Base-by-base conservation (phyloP, 129 eudicot species). In the Flaveria linearis region DNA sequence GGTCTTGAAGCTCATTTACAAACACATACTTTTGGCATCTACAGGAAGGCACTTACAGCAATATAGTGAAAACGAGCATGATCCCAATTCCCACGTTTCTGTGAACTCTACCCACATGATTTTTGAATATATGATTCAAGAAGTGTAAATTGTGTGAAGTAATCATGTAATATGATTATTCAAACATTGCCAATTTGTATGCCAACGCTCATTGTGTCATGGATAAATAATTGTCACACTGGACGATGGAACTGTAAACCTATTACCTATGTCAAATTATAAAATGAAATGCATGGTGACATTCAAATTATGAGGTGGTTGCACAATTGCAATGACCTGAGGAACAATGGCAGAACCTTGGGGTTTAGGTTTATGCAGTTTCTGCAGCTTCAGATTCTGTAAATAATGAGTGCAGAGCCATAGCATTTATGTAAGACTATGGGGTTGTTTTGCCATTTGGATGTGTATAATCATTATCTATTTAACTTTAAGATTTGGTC, bases 11-110 rank as follows among this genome's bases (percentile, higher is more conserved):
- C 52, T 56, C 43, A 14, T 82, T 73, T 81, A 73, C 73, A 11
- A 65, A 53, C 70, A 63, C 74, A 71, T 77, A 30, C 69, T 69
- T 80, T 13, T 82, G 74, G 16, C 33, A 15, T 84, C 53, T 77
- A 77, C 89, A 89, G 91, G 91, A 55, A 80, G 61, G 74, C 64
- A 67, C 63, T 52, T 80, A 66, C 69, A 18, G 68, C 67, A 61
- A n/a, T 23, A 51, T 33, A 51, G 70, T 83, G 83, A 85, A 71
- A 50, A 39, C 51, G n/a, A 30, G 33, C 51, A 43, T 12, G 65
- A 68, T 50, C 55, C 30, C 22, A 20, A 20, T 20, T 20, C 22
- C 22, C 68, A 62, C 63, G 68, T 80, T 69, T 70, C 39, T n/a
- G 11, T 55, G 57, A 68, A 68, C 47, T n/a, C 39, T 23, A 58